Percentiles rank a stretch among this genome's conserved stretches.
Conservation (phyloP, 331 rosid genomes). For the Cucumis variabilis region DNA sequence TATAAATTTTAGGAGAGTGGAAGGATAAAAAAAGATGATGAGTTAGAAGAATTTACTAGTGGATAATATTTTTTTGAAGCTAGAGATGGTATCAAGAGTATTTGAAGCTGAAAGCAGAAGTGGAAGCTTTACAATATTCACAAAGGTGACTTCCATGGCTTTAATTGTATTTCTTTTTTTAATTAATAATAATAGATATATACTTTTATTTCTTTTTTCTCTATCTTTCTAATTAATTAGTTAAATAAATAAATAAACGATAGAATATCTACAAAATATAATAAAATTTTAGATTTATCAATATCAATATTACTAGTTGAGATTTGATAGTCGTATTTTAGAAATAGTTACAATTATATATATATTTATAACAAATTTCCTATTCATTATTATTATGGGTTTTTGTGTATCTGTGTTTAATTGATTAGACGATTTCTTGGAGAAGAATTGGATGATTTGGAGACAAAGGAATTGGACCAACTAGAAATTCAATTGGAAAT, state of each 20-base stretch:
- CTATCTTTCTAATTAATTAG: no score
- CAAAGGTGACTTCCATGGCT: constrained; percentile 59
- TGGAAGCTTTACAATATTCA: constrained; percentile 57
- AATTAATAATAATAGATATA: no score
- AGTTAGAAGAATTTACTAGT: background rate
- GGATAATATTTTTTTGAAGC: background rate
- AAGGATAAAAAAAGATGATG: background rate
- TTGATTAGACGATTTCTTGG: constrained; percentile 67
- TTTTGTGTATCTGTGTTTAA: background rate
- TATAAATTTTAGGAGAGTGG: no score
- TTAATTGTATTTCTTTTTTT: background rate
- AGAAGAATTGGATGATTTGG: constrained; percentile 70
- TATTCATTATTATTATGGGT: no score
- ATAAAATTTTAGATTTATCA: no score
- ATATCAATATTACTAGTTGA: no score
- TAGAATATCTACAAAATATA: no score
- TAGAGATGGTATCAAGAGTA: constrained; percentile 75
- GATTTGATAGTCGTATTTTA: no score
- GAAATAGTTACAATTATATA: no score
- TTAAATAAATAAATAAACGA: no score
- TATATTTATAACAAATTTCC: no score
- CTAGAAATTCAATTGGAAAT: constrained; percentile 71
- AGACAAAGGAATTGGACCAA: constrained; percentile 63
- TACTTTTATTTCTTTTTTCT: no score
- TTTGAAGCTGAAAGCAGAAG: constrained; percentile 66